Percentiles rank a stretch among this genome's conserved stretches.
Conservation (phyloP, 108 stramenopile species). For the Cylindrotheca closterium region DNA sequence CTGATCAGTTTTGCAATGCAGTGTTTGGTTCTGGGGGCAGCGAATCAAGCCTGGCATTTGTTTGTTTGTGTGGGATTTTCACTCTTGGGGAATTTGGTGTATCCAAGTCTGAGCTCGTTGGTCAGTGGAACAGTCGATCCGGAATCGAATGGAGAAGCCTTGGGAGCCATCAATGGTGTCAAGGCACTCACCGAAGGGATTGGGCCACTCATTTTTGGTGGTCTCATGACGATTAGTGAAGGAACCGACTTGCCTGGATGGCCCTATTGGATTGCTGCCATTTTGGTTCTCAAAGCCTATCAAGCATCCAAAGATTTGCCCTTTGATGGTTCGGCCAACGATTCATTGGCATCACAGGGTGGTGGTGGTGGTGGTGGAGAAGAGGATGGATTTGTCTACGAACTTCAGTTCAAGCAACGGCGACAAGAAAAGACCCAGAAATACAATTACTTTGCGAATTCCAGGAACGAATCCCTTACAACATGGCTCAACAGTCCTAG, state of each 20-base stretch:
- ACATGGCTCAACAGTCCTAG: not conserved
- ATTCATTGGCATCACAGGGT: not conserved
- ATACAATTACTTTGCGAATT: not conserved
- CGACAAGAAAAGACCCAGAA: conserved; percentile 1
- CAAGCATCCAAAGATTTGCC: conserved; percentile 42
- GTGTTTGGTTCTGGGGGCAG: conserved; percentile 86
- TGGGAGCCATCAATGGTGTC: conserved; percentile 95
- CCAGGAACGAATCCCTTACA: not conserved
- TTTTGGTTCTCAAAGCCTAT: conserved; percentile 56
- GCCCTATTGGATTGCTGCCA: conserved; percentile 61
- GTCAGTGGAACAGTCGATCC: conserved; percentile 85
- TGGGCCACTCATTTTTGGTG: conserved; percentile 79
- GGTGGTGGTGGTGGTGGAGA: not conserved
- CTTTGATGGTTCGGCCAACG: conserved; percentile 16
- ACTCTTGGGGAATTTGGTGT: conserved; percentile 89
- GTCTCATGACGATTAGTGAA: conserved; percentile 75
- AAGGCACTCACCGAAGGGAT: conserved; percentile 94
- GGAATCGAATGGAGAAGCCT: conserved; percentile 85
- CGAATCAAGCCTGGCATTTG: conserved; percentile 71
- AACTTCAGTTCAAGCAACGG: conserved; percentile 49
- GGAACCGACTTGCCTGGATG: conserved; percentile 68
- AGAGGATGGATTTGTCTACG: conserved; percentile 48
- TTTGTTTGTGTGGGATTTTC: conserved; percentile 85
- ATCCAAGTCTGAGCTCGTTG: conserved; percentile 85
- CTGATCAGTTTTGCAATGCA: conserved; percentile 87